Evolutionary conservation across 805 yeast species (phyloP), one percentile per base, ranked within the genome.

Genomic region (Dipodascus geniculatus): DNA sequence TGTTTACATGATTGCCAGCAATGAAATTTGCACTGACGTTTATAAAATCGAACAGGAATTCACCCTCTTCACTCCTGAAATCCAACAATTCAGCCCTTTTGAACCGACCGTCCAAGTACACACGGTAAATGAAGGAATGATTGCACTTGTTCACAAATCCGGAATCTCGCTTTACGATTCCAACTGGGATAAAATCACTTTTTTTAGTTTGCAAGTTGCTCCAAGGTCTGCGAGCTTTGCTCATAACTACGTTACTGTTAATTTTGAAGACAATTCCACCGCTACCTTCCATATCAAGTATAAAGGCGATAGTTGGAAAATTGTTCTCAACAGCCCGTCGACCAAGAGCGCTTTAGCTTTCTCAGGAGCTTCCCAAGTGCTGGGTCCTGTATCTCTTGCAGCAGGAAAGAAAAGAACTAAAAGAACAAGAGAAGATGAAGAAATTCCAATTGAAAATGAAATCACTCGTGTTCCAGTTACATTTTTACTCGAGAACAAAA

Each of bases 81-180:
- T 38, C 17, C 17, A 38, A n/a, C 17, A 38, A 9, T 38, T 38
- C 19, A n/a, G 20, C 14, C 48, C 14, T 9, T 22, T n/a, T n/a
- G 20, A n/a, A 17, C 8, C 44, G 14, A 38, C 44, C 6, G 44
- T 38, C 8, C 44, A 38, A 38, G 44, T 38, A 6, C 44, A 38
- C 4, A 38, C 44, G 4, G 8, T 38, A n/a, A n/a, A 14, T 38
- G 44, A 38, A 38, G 44, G 44, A 11, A 75, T 79, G 59, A 80
- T 87, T 38, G 76, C 88, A 17, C 96, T 89, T 64, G 80, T 87
- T 1, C 82, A 93, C 1, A 79, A 85, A 0, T 76, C 78, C 42
- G 81, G 79, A 52, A 74, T 88, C 28, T 74, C 76, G 28, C 63
- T 87, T 1, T 87, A 80, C 65, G 59, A 60, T 44, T 53, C 60